Evolutionary conservation across 768 basidiomycete species (phyloP).

Genomic region (Russula vinacea): DNA sequence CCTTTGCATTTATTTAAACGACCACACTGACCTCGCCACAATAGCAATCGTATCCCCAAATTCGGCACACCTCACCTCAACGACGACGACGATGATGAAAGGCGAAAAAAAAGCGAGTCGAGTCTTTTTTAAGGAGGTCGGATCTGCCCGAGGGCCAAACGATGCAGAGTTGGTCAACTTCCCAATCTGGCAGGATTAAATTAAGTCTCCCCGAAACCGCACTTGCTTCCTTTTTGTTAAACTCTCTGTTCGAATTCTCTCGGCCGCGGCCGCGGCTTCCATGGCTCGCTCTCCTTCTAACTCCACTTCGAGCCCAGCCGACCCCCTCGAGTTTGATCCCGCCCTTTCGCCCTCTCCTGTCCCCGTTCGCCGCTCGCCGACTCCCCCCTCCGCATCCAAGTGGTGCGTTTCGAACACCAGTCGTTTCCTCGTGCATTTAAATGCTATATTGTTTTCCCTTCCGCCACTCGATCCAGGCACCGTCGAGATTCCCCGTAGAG

Average conservation of each 20-base stretch:
- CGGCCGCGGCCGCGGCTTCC: conserved; percentile 19
- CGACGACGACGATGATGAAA: conserved; percentile 6
- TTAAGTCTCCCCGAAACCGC: conserved; percentile 55
- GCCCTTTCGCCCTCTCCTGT: conserved; percentile 36
- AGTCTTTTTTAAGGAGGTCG: conserved; percentile 12
- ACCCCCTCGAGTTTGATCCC: conserved; percentile 14
- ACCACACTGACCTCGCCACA: not conserved
- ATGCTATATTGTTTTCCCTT: conserved; percentile 96
- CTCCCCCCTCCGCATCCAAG: conserved; percentile 81
- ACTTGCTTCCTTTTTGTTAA: conserved; percentile 62
- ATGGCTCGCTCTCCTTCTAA: conserved; percentile 38
- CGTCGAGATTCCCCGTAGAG: conserved; percentile 73
- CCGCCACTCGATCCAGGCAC: conserved; percentile 50
- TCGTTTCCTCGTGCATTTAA: conserved; percentile 85
- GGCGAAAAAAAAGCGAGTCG: not conserved
- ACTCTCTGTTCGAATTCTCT: conserved; percentile 26
- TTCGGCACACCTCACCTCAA: not conserved
- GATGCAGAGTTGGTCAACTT: not conserved
- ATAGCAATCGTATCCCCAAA: not conserved
- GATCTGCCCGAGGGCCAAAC: conserved; percentile 1
- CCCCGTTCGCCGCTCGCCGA: conserved; percentile 68
- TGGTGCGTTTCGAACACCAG: conserved; percentile 90
- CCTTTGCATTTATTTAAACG: not conserved
- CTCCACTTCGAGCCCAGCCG: conserved; percentile 40
- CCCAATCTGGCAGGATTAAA: conserved; percentile 9